A percentile compares a stretch with the other conserved stretches of the same genome.
Evolutionary conservation across 1,284 basidiomycete species (phyloP).

Genomic region (Apiotrichum sp.): DNA sequence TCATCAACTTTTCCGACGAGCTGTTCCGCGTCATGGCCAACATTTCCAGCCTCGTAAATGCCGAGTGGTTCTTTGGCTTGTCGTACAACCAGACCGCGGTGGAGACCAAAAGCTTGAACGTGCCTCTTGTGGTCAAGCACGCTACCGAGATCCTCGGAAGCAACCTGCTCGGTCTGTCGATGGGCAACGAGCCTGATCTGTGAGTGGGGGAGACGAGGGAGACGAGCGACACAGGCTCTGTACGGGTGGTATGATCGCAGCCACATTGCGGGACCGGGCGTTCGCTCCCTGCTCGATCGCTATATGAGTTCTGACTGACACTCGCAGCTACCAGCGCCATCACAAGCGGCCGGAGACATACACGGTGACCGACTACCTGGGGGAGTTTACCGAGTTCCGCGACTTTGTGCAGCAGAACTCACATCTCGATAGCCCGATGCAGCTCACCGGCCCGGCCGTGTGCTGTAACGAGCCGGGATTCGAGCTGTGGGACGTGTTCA

Average conservation of each 20-base stretch:
- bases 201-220: slow-evolving; percentile 30
- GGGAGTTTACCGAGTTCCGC: slow-evolving; percentile 53
- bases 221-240: neutral
- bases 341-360: slow-evolving; percentile 44
- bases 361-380: slow-evolving; percentile 49
- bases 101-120: slow-evolving; percentile 40
- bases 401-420: slow-evolving; percentile 31
- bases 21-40: slow-evolving; percentile 48
- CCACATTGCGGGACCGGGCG: too few relatives aligned
- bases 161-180: slow-evolving; percentile 54
- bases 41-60: slow-evolving; percentile 54
- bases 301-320: too few relatives aligned
- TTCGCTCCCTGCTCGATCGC: too few relatives aligned
- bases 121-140: slow-evolving; percentile 55
- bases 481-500: slow-evolving; percentile 53
- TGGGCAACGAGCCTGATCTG: slow-evolving; percentile 67
- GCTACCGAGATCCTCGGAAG: slow-evolving; percentile 55
- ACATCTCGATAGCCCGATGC: slow-evolving; percentile 48
- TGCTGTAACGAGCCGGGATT: slow-evolving; percentile 48
- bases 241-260: too few relatives aligned
- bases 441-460: slow-evolving; percentile 60
- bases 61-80: slow-evolving; percentile 58
- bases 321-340: slow-evolving; percentile 33
- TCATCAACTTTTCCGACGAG: slow-evolving; percentile 48
- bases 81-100: slow-evolving; percentile 52